Conservation (phyloP, 108 stramenopile species). For the Epithemia pelagica region DNA sequence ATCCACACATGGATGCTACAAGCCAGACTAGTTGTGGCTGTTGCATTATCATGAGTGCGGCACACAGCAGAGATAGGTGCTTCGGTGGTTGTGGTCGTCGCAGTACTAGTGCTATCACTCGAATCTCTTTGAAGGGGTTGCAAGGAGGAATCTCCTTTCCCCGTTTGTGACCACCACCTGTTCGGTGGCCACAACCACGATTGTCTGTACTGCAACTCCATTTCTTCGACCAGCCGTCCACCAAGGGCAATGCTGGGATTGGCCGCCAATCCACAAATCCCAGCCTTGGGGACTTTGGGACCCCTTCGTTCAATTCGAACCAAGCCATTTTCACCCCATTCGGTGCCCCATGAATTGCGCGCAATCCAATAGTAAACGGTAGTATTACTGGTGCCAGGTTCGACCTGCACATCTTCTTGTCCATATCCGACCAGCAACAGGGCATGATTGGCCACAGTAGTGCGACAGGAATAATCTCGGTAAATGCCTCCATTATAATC, state of each 20-base stretch:
- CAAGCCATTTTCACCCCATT: constrained; percentile 75
- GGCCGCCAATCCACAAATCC: constrained; percentile 68
- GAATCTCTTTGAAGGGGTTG: background rate
- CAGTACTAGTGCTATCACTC: background rate
- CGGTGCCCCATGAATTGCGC: constrained; percentile 59
- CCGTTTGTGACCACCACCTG: no score
- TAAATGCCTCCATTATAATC: constrained; percentile 60
- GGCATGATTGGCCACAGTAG: constrained; percentile 62
- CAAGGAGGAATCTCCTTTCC: background rate
- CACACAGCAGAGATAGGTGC: no score
- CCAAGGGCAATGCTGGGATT: constrained; percentile 58
- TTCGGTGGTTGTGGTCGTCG: background rate
- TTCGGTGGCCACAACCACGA: no score
- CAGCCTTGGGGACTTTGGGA: constrained; percentile 20
- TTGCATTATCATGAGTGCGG: no score
- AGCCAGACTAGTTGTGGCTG: background rate
- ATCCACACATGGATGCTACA: background rate
- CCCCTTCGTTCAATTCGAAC: constrained; percentile 39
- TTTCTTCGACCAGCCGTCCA: background rate
- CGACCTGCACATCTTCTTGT: constrained; percentile 25
- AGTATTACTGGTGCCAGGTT: background rate
- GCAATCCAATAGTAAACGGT: constrained; percentile 50
- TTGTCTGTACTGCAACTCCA: no score
- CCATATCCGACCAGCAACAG: constrained; percentile 55
- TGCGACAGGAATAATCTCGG: constrained; percentile 29